Evolutionary conservation across 129 eudicot genomes (phyloP), one percentile per base, ranked within the genome.

Genomic region (Chrysanthemum seticuspe): DNA sequence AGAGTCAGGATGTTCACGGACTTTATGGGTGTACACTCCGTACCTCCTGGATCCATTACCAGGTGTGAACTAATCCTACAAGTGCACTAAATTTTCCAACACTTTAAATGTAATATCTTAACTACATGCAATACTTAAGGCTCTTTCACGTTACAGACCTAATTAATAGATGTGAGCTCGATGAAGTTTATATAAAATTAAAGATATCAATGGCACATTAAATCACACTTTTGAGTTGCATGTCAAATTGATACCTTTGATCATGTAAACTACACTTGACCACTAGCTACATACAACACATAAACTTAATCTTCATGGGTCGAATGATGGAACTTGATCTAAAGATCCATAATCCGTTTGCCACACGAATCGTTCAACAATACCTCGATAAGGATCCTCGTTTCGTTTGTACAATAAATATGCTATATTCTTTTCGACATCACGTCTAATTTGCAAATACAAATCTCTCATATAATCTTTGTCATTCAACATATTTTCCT

Each of bases 361-460:
- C 63, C 82, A 85, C 47, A 73, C 1, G 13, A 80, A 25, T 63
- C 95, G 76, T 12, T 76, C 73, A 2, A 78, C 15, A 5, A 85
- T 8, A 27, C 79, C 57, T 58, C 95, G 75, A 6, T 83, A 85
- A 2, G 91, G 95, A 78, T 88, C 91, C 13, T 83, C 77, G 64
- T 78, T 80, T 29, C 91, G 68, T 47, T 85, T 88, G 57, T 23
- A 61, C 16, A 75, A 61, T 70, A 88, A 65, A 71, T 83, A 88
- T 1, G 79, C 83, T 18, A 88, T 73, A 47, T 51, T 49, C 18
- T 27, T 36, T 67, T 85, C 85, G 0, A 88, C 85, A 10, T 79
- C 88, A 10, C 80, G 61, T 72, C 83, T 85, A 52, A 83, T 76
- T 40, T 85, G 80, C 72, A 61, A 4, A 40, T 88, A 88, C 18